These are phyloP conservation scores for Aspergillus incahuasiensis DNA, from an alignment of 495 filamentous ascomycete genomes.

Conservation along the genomic window DNA sequence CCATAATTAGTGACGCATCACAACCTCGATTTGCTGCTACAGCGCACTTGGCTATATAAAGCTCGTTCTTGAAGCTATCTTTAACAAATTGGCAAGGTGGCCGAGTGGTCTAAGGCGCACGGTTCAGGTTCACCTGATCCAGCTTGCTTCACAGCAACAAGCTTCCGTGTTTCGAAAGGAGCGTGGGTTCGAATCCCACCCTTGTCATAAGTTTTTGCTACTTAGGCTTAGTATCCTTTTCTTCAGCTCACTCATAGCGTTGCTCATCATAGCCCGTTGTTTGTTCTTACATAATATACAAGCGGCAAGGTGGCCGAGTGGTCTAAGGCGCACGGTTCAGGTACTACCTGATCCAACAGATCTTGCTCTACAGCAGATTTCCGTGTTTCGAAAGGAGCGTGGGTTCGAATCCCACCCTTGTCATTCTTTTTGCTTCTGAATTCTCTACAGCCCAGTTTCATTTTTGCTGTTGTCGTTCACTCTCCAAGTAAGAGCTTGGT, in stretches of 20 bases:
- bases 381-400: constrained; percentile 17
- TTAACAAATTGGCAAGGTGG: constrained; percentile 17
- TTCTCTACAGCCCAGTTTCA: background rate
- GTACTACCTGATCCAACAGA: background rate
- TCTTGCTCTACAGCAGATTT: background rate
- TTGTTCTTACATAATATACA: background rate
- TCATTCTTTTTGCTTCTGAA: constrained; percentile 19
- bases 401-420: constrained; percentile 46
- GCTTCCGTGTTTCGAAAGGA: background rate
- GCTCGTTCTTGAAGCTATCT: no score
- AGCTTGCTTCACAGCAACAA: background rate
- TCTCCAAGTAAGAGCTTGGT: no score
- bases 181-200: constrained; percentile 56
- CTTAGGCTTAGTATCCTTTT: background rate
- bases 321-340: constrained; percentile 25
- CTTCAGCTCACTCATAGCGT: background rate
- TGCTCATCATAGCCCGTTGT: background rate
- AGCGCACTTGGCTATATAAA: no score
- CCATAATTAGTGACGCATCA: no score
- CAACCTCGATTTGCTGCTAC: no score
- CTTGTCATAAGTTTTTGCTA: constrained; percentile 33
- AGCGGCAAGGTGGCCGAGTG: constrained; percentile 21
- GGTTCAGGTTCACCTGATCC: constrained; percentile 14
- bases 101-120: constrained; percentile 25
- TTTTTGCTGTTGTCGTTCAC: no score